Percentiles rank a stretch among this genome's conserved stretches.
These are phyloP conservation scores for Debaryomyces maramus DNA, from an alignment of 805 yeast species.

Conservation along the genomic window DNA sequence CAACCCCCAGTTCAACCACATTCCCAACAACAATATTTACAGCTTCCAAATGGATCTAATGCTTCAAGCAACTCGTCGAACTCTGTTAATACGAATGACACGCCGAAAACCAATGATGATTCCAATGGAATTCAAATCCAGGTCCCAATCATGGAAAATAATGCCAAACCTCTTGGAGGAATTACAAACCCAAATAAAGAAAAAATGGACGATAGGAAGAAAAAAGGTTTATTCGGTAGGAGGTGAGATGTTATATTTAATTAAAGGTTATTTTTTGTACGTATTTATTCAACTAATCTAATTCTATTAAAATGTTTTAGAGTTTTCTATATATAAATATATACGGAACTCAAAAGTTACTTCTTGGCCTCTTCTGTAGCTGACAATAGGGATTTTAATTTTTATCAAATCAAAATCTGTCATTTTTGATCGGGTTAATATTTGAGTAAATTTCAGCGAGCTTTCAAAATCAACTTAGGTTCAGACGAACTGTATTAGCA, in stretches of 20 bases:
- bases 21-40: constrained; percentile 20
- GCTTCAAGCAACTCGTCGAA: constrained; percentile 22
- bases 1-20: constrained; percentile 5
- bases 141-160: constrained; percentile 8
- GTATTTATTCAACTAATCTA: constrained; percentile 2
- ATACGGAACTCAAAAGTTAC: no score
- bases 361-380: no score
- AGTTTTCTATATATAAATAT: no score
- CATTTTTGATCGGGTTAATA: no score
- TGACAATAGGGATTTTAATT: no score
- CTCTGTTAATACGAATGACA: constrained; percentile 19
- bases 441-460: no score
- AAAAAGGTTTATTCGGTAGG: constrained; percentile 28
- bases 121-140: constrained; percentile 17
- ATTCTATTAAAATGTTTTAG: constrained; percentile 1
- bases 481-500: no score
- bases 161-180: constrained; percentile 32
- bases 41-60: constrained; percentile 17
- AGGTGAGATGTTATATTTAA: constrained; percentile 3
- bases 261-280: constrained; percentile 1
- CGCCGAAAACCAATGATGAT: constrained; percentile 23
- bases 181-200: constrained; percentile 19
- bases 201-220: constrained; percentile 25
- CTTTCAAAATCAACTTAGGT: no score
- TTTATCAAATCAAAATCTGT: no score